Conservation (phyloP, 116 monocot species). For the Phalaenopsis hybrid region DNA sequence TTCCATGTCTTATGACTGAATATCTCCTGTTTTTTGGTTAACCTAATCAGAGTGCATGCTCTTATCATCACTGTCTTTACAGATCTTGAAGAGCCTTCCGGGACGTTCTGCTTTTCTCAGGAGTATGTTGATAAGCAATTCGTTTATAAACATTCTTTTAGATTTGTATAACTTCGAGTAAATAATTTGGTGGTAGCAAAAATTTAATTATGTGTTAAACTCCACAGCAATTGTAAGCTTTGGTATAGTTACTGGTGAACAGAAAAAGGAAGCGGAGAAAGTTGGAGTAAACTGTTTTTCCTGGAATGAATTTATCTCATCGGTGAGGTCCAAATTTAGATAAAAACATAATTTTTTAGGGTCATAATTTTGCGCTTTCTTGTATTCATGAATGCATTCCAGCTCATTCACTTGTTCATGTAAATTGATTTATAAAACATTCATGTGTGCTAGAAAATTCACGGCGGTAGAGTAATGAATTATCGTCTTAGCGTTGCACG, state of each 20-base stretch:
- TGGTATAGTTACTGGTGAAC: constrained; percentile 37
- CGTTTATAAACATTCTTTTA: neutral
- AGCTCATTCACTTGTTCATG: no score
- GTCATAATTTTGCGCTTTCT: no score
- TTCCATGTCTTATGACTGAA: neutral
- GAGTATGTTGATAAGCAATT: constrained; percentile 38
- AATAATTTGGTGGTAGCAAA: neutral
- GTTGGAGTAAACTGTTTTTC: constrained; percentile 76
- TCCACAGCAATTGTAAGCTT: constrained; percentile 89
- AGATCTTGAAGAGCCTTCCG: constrained; percentile 60
- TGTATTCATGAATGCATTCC: no score
- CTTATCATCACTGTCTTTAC: constrained; percentile 8
- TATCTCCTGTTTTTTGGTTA: neutral
- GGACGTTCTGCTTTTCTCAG: constrained; percentile 48
- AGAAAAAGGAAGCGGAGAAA: constrained; percentile 53
- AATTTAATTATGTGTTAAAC: neutral
- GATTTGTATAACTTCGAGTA: no score
- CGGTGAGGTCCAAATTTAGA: constrained; percentile 24
- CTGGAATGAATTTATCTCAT: constrained; percentile 73
- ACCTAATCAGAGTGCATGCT: no score
- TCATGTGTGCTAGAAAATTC: no score
- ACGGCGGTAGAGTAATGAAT: no score
- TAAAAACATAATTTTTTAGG: neutral
- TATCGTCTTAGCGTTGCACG: no score
- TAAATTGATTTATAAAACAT: no score